phyloP scores from a whole-genome alignment of 1,139 yeast species.

The Yamadazyma mexicana region DNA sequence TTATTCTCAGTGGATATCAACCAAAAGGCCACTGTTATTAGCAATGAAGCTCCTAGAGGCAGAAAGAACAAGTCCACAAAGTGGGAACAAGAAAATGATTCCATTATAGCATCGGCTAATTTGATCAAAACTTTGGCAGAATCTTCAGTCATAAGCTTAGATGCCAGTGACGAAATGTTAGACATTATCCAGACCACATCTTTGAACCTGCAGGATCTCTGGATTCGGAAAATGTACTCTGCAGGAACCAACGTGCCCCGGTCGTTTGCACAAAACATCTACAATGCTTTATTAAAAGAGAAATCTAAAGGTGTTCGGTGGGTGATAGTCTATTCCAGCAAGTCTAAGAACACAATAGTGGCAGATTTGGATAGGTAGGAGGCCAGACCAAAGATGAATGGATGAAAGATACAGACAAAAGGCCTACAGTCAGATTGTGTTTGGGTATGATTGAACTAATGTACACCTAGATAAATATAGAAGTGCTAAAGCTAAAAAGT shows the following conservation, averaged over 20 bases:
- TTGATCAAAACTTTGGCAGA: slow-evolving; percentile 54
- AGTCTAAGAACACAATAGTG: slow-evolving; percentile 68
- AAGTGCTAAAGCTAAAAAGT: too few relatives aligned
- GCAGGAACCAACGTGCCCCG: slow-evolving; percentile 57
- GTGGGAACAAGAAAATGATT: slow-evolving; percentile 78
- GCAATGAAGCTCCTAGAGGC: slow-evolving; percentile 72
- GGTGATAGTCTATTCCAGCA: slow-evolving; percentile 73
- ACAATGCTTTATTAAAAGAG: slow-evolving; percentile 71
- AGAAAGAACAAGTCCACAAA: slow-evolving; percentile 73
- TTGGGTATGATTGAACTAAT: too few relatives aligned
- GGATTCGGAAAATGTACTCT: slow-evolving; percentile 83
- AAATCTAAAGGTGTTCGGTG: slow-evolving; percentile 68
- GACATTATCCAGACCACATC: slow-evolving; percentile 81
- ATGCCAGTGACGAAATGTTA: slow-evolving; percentile 77
- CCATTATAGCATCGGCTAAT: slow-evolving; percentile 58
- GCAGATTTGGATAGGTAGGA: slow-evolving; percentile 56
- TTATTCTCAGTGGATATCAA: slow-evolving; percentile 40
- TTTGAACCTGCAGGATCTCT: slow-evolving; percentile 77
- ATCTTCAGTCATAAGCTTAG: slow-evolving; percentile 76
- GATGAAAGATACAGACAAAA: too few relatives aligned
- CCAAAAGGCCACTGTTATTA: slow-evolving; percentile 62
- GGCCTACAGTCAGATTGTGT: too few relatives aligned
- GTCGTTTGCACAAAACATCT: slow-evolving; percentile 73
- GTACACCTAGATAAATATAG: too few relatives aligned
- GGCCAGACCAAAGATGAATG: not conserved